These are phyloP conservation scores for Martensiomyces pterosporus DNA, from an alignment of 192 early-diverging fungal genomes.

Conservation along the genomic window DNA sequence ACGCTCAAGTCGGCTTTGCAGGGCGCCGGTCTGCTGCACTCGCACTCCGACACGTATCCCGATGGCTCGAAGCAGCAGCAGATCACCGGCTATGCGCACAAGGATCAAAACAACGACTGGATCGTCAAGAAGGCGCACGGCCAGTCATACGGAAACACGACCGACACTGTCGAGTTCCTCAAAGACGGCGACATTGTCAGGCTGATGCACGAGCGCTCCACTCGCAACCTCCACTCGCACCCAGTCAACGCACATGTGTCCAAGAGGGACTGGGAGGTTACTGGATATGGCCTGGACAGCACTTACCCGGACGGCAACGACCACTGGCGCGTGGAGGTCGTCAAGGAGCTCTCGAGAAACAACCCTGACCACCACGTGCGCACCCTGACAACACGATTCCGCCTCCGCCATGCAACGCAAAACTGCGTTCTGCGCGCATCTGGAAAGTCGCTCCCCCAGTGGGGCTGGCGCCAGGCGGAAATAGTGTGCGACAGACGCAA, in stretches of 20 bases:
- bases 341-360: constrained; percentile 56
- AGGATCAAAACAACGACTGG: constrained; percentile 94
- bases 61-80: constrained; percentile 92
- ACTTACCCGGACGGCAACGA: constrained; percentile 78
- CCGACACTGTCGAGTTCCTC: constrained; percentile 58
- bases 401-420: constrained; percentile 64
- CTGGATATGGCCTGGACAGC: constrained; percentile 72
- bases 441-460: constrained; percentile 80
- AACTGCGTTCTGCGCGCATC: constrained; percentile 77
- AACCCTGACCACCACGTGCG: constrained; percentile 53
- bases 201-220: constrained; percentile 67
- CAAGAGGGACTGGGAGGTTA: constrained; percentile 78
- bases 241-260: constrained; percentile 70
- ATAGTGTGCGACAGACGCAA: constrained; percentile 78
- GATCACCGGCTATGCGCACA: constrained; percentile 90
- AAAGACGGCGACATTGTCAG: constrained; percentile 79
- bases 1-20: constrained; percentile 77
- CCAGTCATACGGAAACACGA: constrained; percentile 10
- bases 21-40: constrained; percentile 91
- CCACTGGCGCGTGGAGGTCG: constrained; percentile 84
- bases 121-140: constrained; percentile 62
- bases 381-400: constrained; percentile 77
- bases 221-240: constrained; percentile 85
- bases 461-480: constrained; percentile 95
- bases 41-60: constrained; percentile 83